Evolutionary conservation across 2,329 filamentous ascomycete genomes (phyloP).

Genomic region (Clonostachys solani): DNA sequence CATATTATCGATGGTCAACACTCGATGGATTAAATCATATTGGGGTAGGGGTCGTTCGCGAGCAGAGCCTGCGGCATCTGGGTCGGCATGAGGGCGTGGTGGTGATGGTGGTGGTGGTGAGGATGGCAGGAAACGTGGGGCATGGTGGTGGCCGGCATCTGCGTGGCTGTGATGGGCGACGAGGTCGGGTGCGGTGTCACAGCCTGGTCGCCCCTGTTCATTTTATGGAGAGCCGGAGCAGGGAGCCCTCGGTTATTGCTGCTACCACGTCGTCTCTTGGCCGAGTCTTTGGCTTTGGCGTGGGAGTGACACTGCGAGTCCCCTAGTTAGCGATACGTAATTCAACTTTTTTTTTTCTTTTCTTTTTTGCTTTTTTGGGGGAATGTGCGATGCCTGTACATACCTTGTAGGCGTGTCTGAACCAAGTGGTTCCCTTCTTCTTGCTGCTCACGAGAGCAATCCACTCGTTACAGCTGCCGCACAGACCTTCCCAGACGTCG

Average conservation of each 20-base stretch:
- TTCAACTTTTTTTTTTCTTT: not conserved
- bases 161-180: conserved; percentile 14
- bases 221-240: conserved; percentile 8
- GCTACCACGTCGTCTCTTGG: conserved; percentile 63
- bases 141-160: conserved; percentile 16
- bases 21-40: not conserved
- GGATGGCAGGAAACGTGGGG: conserved; percentile 17
- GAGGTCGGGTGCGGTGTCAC: conserved; percentile 39
- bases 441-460: conserved; percentile 79
- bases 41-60: not conserved
- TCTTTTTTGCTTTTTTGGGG: not conserved
- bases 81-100: not conserved
- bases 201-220: conserved; percentile 4
- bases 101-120: conserved; percentile 17
- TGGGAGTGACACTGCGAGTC: conserved; percentile 61
- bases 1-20: too few relatives aligned
- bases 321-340: conserved; percentile 9
- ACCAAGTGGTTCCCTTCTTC: conserved; percentile 92
- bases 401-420: conserved; percentile 84
- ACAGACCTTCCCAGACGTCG: conserved; percentile 78
- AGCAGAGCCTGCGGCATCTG: not conserved
- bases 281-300: conserved; percentile 66
- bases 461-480: conserved; percentile 76
- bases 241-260: conserved; percentile 37
- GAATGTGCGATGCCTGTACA: conserved; percentile 12